Percentiles rank a stretch among this genome's conserved stretches.
These are phyloP conservation scores for Porcisia hertigi DNA, from an alignment of 208 protist species.

Conservation along the genomic window DNA sequence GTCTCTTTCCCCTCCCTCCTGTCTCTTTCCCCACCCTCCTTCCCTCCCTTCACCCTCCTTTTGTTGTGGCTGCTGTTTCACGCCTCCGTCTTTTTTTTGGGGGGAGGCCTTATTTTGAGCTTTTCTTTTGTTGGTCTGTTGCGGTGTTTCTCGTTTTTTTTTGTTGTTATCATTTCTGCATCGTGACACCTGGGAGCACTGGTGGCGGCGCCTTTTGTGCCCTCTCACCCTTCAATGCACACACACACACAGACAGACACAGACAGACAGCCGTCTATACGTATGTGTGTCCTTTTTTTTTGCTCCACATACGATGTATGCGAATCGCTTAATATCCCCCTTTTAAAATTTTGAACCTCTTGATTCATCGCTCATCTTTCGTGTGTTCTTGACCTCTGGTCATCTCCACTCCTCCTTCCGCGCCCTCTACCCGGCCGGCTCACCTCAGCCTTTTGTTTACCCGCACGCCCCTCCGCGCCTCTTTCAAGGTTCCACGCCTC, in stretches of 20 bases:
- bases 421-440: too few species aligned
- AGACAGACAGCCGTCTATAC: neutral
- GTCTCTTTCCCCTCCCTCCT: neutral
- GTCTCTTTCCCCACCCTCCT: neutral
- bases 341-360: neutral
- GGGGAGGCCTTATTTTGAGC: neutral
- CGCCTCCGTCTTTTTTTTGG: too few species aligned
- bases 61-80: neutral
- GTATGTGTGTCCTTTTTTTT: neutral
- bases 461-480: too few species aligned
- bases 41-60: neutral
- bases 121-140: neutral
- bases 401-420: neutral
- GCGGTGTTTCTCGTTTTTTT: neutral
- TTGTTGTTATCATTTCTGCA: neutral
- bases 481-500: neutral
- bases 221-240: neutral
- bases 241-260: neutral
- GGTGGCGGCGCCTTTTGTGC: neutral
- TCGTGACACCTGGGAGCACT: neutral
- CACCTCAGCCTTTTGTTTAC: too few species aligned
- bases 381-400: neutral
- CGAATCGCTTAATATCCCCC: neutral
- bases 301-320: too few species aligned
- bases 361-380: neutral